phyloP scores from a whole-genome alignment of 1,284 basidiomycete genomes.

The Fomitopsis palustris region DNA sequence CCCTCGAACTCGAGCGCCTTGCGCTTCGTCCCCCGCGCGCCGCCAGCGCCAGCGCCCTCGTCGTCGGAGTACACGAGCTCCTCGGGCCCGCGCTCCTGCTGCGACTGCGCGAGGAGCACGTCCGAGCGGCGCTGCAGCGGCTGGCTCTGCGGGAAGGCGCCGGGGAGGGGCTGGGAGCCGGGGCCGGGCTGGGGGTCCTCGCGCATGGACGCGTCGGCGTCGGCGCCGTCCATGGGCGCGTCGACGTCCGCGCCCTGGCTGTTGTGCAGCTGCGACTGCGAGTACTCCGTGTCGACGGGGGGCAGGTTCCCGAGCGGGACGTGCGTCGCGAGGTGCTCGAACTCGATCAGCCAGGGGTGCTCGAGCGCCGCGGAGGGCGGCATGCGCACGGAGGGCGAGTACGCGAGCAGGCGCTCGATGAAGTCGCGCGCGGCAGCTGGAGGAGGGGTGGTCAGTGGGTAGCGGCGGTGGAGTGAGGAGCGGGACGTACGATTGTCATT shows the following conservation, averaged over 20 bases:
- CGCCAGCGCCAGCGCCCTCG: conserved; percentile 22
- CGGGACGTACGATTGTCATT: conserved; percentile 3
- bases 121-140: conserved; percentile 44
- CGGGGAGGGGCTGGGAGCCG: conserved; percentile 11
- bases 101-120: conserved; percentile 37
- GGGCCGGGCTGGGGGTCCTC: neutral
- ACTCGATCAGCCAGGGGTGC: conserved; percentile 61
- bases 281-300: neutral
- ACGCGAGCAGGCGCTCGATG: conserved; percentile 43
- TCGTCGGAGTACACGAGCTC: neutral
- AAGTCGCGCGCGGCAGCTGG: conserved; percentile 34
- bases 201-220: conserved; percentile 3
- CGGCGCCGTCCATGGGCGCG: neutral
- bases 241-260: neutral
- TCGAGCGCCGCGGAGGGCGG: conserved; percentile 52
- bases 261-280: neutral
- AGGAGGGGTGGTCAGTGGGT: conserved; percentile 15
- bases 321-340: conserved; percentile 1
- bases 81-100: conserved; percentile 1
- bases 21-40: neutral
- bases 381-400: conserved; percentile 53
- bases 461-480: conserved; percentile 8
- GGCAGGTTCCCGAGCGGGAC: neutral
- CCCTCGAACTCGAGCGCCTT: neutral
- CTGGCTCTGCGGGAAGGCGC: conserved; percentile 19